Evolutionary conservation across 108 stramenopile genomes (phyloP), one percentile per base, ranked within the genome.

Genomic region (Cylindrotheca closterium): DNA sequence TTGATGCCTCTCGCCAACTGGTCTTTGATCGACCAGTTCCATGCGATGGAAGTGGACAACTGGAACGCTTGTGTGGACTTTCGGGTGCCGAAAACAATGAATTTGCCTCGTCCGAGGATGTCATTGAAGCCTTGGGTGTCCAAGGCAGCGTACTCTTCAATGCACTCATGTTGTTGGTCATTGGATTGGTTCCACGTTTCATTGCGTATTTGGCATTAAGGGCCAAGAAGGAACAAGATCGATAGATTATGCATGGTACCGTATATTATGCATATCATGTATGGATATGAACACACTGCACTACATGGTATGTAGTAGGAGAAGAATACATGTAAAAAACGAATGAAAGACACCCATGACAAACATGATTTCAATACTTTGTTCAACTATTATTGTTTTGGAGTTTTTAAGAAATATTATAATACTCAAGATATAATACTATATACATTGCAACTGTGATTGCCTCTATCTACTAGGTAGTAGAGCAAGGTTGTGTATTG

Each of bases 71-170:
- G n/a, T 70, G 68, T 33, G 48, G 26, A 18, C 59, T 23, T 1
- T 19, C 34, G 10, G 30, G 26, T 28, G 26, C 12, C 2, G n/a
- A n/a, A n/a, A n/a, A 19, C 25, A 49, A 17, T 4, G 52, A 37
- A 1, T 30, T 15, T 30, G 51, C 47, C 21, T 24, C 32, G 3
- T 52, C 52, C 2, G 77, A 71, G 28, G 71, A 86, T 21, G 80
- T 91, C 8, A 24, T 77, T 47, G 68, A 81, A 3, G 83, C 75
- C 55, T 57, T 91, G 18, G 82, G 78, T 12, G 74, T 81, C 23
- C 60, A 91, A 59, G 84, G 73, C 1, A 75, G 73, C 3, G 60
- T 85, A n/a, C 84, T 66, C 0, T 83, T 87, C 60, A 85, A 91
- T 55, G 77, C 80, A 1, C 79, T 69, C 10, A 67, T 87, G 62